Conservation (phyloP, 2,329 filamentous ascomycete species). For the Aspergillus felis region DNA sequence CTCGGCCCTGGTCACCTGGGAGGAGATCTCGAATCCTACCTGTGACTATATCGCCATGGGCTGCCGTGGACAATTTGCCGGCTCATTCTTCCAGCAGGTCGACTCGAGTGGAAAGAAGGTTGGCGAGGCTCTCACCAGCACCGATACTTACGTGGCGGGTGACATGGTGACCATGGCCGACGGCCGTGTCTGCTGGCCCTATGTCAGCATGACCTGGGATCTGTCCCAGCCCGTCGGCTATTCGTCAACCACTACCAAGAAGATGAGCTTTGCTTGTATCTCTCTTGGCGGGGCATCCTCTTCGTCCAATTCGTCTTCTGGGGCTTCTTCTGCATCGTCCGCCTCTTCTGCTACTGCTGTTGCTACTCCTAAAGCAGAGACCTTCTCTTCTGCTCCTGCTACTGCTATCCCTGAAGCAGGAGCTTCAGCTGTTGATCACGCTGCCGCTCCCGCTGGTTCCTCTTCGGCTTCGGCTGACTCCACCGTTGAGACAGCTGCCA, state of each 20-base stretch:
- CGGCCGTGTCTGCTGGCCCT: constrained; percentile 53
- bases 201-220: constrained; percentile 40
- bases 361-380: too few species aligned
- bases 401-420: too few species aligned
- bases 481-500: neutral
- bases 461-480: neutral
- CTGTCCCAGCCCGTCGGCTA: constrained; percentile 30
- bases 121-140: constrained; percentile 48
- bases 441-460: rapidly evolving
- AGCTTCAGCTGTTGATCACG: too few species aligned
- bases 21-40: constrained; percentile 54
- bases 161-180: constrained; percentile 61
- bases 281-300: constrained; percentile 10
- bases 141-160: constrained; percentile 56
- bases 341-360: neutral
- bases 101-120: constrained; percentile 49
- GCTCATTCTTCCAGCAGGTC: constrained; percentile 58
- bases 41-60: constrained; percentile 58
- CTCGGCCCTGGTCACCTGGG: constrained; percentile 57
- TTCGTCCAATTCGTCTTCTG: neutral
- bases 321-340: neutral
- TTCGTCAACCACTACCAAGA: constrained; percentile 13
- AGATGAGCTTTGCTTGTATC: constrained; percentile 24
- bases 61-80: constrained; percentile 56
- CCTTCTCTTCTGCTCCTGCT: neutral